Evolutionary conservation across 176 grass and related monocot species (phyloP).

Genomic region (Echinochloa phyllopogon): DNA sequence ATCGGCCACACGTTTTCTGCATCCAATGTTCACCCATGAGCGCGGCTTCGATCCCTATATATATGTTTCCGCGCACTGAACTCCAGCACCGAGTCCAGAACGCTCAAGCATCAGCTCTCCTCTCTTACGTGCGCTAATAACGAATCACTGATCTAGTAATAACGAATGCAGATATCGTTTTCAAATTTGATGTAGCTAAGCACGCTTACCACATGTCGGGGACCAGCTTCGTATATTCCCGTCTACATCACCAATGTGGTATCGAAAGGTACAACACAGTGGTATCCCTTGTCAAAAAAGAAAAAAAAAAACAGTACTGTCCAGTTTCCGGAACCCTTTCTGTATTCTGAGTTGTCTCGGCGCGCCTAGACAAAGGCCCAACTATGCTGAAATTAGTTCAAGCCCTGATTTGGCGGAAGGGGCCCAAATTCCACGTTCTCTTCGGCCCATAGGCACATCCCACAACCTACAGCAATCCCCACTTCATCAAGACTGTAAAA

Average conservation of each 20-base stretch:
- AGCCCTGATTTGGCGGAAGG: not conserved
- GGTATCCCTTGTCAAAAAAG: no score
- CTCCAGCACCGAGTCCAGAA: not conserved
- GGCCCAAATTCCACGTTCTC: not conserved
- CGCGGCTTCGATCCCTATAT: slow-evolving; percentile 9
- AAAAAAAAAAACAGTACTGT: no score
- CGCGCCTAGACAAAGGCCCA: not conserved
- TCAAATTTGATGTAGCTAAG: not conserved
- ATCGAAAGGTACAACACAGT: no score
- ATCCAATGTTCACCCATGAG: not conserved
- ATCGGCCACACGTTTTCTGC: not conserved
- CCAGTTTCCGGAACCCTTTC: not conserved
- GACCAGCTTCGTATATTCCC: not conserved
- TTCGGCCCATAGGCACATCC: not conserved
- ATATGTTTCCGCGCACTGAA: not conserved
- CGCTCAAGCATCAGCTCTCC: not conserved
- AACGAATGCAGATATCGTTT: not conserved
- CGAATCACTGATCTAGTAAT: no score
- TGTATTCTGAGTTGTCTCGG: not conserved
- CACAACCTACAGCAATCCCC: no score
- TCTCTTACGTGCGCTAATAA: not conserved
- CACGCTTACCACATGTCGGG: not conserved
- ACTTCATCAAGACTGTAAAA: no score
- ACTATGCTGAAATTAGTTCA: no score
- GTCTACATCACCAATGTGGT: not conserved